Percentiles rank a stretch among this genome's conserved stretches.
phyloP scores from a whole-genome alignment of 129 eudicot species.

The Tanacetum coccineum region DNA sequence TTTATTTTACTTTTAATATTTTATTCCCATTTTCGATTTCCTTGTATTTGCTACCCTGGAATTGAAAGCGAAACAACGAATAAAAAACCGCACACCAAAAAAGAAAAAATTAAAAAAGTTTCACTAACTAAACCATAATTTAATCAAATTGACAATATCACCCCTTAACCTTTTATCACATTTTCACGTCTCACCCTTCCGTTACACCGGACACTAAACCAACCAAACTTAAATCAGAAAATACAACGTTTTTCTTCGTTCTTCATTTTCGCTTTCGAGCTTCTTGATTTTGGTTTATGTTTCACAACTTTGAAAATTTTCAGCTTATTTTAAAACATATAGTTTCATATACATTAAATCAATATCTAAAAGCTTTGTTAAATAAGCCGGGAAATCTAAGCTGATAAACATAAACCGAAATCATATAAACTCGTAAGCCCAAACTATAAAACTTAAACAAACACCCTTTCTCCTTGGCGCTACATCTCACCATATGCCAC shows the following conservation, averaged over 20 bases:
- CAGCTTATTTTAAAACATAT: no score
- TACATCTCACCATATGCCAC: no score
- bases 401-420: no score
- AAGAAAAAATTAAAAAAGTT: constrained; percentile 23
- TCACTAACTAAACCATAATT: constrained; percentile 29
- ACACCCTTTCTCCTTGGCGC: no score
- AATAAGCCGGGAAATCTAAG: no score
- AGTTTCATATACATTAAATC: no score
- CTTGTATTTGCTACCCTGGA: constrained; percentile 22
- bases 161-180: constrained; percentile 42
- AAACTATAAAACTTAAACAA: no score
- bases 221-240: constrained; percentile 24
- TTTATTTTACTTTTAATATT: constrained; percentile 27
- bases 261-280: background rate
- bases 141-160: constrained; percentile 55
- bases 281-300: background rate
- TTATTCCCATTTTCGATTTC: background rate
- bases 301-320: no score
- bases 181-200: constrained; percentile 38
- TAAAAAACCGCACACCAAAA: constrained; percentile 28
- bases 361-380: no score
- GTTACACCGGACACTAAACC: constrained; percentile 23
- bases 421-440: no score
- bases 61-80: constrained; percentile 25
- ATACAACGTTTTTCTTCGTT: constrained; percentile 11